phyloP scores from a whole-genome alignment of 1,284 basidiomycete species.

The Malassezia restricta region DNA sequence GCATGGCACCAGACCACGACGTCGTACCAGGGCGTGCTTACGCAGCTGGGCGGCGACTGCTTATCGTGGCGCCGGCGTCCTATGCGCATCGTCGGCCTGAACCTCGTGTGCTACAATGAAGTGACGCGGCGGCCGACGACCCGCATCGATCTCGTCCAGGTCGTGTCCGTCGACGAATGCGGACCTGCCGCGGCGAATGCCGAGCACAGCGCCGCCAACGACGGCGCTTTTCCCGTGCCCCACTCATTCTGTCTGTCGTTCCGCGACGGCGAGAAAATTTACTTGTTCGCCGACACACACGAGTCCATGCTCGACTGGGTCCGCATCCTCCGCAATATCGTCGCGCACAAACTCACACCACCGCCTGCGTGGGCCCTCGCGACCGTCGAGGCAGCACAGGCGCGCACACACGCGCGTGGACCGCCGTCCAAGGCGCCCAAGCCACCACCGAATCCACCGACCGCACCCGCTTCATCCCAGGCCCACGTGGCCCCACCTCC shows the following conservation, averaged over 20 bases:
- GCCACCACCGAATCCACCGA: neutral
- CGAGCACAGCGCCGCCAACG: conserved; percentile 44
- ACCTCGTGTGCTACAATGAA: conserved; percentile 80
- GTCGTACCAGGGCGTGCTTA: conserved; percentile 65
- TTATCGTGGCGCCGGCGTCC: conserved; percentile 73
- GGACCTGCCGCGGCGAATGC: conserved; percentile 39
- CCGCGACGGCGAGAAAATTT: conserved; percentile 64
- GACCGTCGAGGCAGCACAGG: conserved; percentile 1
- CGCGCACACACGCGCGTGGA: neutral
- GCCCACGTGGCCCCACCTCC: neutral
- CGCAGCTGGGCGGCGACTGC: conserved; percentile 91
- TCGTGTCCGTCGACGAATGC: conserved; percentile 63
- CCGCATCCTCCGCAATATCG: conserved; percentile 45
- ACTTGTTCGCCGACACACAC: conserved; percentile 82
- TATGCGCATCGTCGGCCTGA: conserved; percentile 72
- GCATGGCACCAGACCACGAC: conserved; percentile 84
- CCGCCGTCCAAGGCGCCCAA: neutral
- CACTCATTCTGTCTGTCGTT: conserved; percentile 78
- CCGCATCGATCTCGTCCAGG: conserved; percentile 80
- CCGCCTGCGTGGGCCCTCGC: conserved; percentile 37
- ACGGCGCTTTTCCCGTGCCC: conserved; percentile 50
- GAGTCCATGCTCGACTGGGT: conserved; percentile 77
- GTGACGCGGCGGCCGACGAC: conserved; percentile 81
- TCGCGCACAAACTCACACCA: conserved; percentile 23
- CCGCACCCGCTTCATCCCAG: neutral